Evolutionary conservation across 352 stramenopile genomes (phyloP).

Genomic region (Phytophthora aleatoria): DNA sequence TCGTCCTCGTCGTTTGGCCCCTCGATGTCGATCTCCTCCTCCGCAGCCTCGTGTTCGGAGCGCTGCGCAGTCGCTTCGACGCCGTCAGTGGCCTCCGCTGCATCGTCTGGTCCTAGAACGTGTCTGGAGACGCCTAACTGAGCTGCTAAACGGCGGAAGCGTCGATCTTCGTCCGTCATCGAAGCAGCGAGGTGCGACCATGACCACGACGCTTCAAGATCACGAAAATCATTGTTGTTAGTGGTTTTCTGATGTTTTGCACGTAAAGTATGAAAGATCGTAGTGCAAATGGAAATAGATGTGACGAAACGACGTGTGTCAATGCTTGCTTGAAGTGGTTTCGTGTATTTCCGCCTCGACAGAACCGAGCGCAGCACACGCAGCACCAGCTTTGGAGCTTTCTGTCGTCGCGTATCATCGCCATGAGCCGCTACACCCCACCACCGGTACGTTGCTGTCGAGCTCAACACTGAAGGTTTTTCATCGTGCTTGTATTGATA

Average conservation of each 20-base stretch:
- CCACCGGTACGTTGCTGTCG: slow-evolving; percentile 32
- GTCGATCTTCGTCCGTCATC: slow-evolving; percentile 25
- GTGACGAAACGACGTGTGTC: slow-evolving; percentile 19
- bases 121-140: slow-evolving; percentile 62
- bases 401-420: neutral
- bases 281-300: slow-evolving; percentile 25
- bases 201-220: slow-evolving; percentile 29
- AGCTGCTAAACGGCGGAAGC: slow-evolving; percentile 51
- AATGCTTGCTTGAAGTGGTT: neutral
- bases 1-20: slow-evolving; percentile 26
- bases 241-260: neutral
- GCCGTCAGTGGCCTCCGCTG: neutral
- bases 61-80: slow-evolving; percentile 1
- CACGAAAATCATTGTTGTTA: neutral
- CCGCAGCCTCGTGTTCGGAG: slow-evolving; percentile 1
- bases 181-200: neutral
- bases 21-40: slow-evolving; percentile 25
- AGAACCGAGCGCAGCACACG: slow-evolving; percentile 1
- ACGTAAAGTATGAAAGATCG: slow-evolving; percentile 6
- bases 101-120: slow-evolving; percentile 32
- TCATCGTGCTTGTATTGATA: neutral
- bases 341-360: slow-evolving; percentile 10
- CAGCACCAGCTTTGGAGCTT: neutral
- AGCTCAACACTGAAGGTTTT: neutral
- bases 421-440: slow-evolving; percentile 33